Conservation (phyloP, 139 green algal species). For the Pleodorina starrii region DNA sequence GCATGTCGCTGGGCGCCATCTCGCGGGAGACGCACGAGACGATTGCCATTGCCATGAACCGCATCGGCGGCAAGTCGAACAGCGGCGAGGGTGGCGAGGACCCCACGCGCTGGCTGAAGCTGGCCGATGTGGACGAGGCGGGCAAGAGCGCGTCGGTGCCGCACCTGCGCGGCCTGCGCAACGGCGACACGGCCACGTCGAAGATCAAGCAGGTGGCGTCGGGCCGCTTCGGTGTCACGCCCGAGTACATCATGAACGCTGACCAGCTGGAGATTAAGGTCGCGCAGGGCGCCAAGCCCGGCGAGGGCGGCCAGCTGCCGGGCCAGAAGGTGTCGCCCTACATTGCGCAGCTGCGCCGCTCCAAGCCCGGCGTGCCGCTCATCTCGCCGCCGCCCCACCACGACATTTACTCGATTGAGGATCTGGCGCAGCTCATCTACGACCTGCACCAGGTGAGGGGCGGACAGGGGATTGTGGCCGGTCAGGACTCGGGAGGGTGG, state of each 20-base stretch:
- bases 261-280: conserved; percentile 99
- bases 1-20: conserved; percentile 99
- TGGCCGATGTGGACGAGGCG: conserved; percentile 84
- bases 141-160: conserved; percentile 87
- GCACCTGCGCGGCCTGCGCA: conserved; percentile 93
- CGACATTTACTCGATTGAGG: conserved; percentile 99
- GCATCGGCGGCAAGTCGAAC: conserved; percentile 98
- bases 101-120: conserved; percentile 82
- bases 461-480: not conserved
- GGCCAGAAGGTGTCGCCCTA: conserved; percentile 97
- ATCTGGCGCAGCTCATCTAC: conserved; percentile 99
- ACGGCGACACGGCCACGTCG: conserved; percentile 94
- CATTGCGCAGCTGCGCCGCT: conserved; percentile 95
- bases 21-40: conserved; percentile 97
- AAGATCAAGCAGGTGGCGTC: conserved; percentile 96
- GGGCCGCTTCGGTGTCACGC: conserved; percentile 98
- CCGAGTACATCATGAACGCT: conserved; percentile 97
- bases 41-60: conserved; percentile 99
- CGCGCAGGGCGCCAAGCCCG: conserved; percentile 92
- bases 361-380: conserved; percentile 98
- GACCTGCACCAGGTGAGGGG: conserved; percentile 87
- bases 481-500: not conserved
- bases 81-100: conserved; percentile 96
- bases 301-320: conserved; percentile 98
- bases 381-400: conserved; percentile 98